Percentiles rank a stretch among this genome's conserved stretches.
Conservation (phyloP, 1,284 basidiomycete genomes). For the Pascua sp. region DNA sequence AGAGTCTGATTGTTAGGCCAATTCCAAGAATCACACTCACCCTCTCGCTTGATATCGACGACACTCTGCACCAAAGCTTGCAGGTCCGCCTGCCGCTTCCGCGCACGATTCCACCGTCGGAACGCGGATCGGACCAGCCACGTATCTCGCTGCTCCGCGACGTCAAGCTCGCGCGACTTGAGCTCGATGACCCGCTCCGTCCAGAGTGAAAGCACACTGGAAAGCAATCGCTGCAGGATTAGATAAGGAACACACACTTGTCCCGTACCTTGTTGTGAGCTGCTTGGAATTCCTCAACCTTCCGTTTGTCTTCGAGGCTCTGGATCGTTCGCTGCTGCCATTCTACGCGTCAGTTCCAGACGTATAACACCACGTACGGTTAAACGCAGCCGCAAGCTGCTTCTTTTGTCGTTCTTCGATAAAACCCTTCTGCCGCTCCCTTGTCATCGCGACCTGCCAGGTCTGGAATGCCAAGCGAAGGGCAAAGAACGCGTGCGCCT, state of each 20-base stretch:
- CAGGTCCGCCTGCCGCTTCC: conserved; percentile 13
- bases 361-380: too few relatives aligned
- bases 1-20: conserved; percentile 19
- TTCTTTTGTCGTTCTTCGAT: conserved; percentile 12
- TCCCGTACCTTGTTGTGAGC: conserved; percentile 19
- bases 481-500: conserved; percentile 38
- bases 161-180: conserved; percentile 39
- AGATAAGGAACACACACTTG: not conserved
- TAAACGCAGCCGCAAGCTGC: not conserved
- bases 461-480: conserved; percentile 25
- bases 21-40: conserved; percentile 4
- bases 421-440: conserved; percentile 19
- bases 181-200: conserved; percentile 37
- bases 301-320: conserved; percentile 10
- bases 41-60: conserved; percentile 29
- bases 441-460: conserved; percentile 23
- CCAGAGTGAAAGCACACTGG: conserved; percentile 25
- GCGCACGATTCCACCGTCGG: conserved; percentile 17
- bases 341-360: not conserved
- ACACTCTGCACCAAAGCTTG: conserved; percentile 24
- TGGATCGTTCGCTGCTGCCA: conserved; percentile 15
- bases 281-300: conserved; percentile 15
- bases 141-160: conserved; percentile 25
- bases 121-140: conserved; percentile 18
- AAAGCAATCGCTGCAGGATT: conserved; percentile 13